Conservation (phyloP, 2,329 filamentous ascomycete genomes). For the Monosporascus sp. region DNA sequence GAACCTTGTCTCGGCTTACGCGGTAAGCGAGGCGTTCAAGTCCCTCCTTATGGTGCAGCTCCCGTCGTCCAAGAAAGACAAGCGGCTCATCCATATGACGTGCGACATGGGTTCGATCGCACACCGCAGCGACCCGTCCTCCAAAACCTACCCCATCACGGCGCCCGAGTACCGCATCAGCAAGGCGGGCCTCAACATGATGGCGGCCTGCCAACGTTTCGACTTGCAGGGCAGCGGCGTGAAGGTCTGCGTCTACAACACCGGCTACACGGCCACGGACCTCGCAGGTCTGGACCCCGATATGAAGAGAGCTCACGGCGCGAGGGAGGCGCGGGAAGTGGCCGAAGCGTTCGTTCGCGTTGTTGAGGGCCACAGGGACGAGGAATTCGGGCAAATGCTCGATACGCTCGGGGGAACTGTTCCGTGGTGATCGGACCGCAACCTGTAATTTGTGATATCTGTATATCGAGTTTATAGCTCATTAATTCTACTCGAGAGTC, state of each 20-base stretch:
- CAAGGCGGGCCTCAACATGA: conserved; percentile 16
- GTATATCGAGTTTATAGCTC: too few relatives aligned
- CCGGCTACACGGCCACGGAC: conserved; percentile 13
- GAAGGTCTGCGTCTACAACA: conserved; percentile 13
- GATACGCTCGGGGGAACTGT: conserved; percentile 1
- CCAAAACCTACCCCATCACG: conserved; percentile 4
- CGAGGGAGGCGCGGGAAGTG: not conserved
- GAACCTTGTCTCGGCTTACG: conserved; percentile 13
- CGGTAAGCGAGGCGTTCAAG: conserved; percentile 13
- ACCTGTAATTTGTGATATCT: too few relatives aligned
- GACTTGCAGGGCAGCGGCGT: conserved; percentile 13
- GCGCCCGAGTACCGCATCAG: conserved; percentile 12
- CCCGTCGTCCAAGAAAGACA: conserved; percentile 4
- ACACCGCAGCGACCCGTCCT: conserved; percentile 5
- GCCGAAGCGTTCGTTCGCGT: conserved; percentile 1
- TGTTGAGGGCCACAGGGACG: conserved; percentile 1
- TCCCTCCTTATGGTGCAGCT: conserved; percentile 9
- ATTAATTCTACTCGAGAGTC: too few relatives aligned
- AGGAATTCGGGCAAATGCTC: not conserved
- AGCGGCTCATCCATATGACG: conserved; percentile 15
- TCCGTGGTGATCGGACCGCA: not conserved
- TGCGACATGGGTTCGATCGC: conserved; percentile 13
- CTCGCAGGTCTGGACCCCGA: conserved; percentile 7
- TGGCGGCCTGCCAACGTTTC: conserved; percentile 13
- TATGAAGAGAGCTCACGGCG: not conserved